phyloP scores from a whole-genome alignment of 305 asterid species.

The Euphrasia arctica region DNA sequence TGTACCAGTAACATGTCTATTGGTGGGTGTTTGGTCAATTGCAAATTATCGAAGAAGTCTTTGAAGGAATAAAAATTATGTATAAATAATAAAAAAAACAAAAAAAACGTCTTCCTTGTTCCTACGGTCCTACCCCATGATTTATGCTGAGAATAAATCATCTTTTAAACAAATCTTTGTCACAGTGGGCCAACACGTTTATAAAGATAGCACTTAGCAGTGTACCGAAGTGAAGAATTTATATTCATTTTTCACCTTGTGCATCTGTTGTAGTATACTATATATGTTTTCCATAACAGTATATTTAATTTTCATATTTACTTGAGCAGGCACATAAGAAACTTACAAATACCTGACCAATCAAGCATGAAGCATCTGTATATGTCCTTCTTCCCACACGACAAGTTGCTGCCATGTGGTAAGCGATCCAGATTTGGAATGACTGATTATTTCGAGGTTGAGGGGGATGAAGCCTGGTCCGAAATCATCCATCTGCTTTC shows the following conservation, averaged over 20 bases:
- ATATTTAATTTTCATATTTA: not conserved
- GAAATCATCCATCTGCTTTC: constrained; percentile 44
- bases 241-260: not conserved
- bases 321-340: not conserved
- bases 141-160: constrained; percentile 3
- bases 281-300: constrained; percentile 20
- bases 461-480: constrained; percentile 99
- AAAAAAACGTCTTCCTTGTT: not conserved
- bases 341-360: not conserved
- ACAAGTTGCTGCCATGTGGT: not conserved
- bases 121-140: not conserved
- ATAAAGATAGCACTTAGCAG: constrained; percentile 8
- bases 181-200: constrained; percentile 23
- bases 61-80: not conserved
- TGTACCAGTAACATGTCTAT: too few relatives aligned
- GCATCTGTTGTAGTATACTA: not conserved
- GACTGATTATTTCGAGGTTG: constrained; percentile 33
- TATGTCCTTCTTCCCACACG: not conserved
- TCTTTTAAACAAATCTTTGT: constrained; percentile 23
- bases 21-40: too few relatives aligned
- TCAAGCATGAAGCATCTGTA: too few relatives aligned
- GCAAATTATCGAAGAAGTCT: not conserved
- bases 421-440: not conserved
- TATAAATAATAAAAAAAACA: not conserved
- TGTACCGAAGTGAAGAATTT: constrained; percentile 17